Percentiles rank a stretch among this genome's conserved stretches.
These are phyloP conservation scores for Axilococcus clingmanii DNA, from an alignment of 139 green algal species.

Conservation along the genomic window DNA sequence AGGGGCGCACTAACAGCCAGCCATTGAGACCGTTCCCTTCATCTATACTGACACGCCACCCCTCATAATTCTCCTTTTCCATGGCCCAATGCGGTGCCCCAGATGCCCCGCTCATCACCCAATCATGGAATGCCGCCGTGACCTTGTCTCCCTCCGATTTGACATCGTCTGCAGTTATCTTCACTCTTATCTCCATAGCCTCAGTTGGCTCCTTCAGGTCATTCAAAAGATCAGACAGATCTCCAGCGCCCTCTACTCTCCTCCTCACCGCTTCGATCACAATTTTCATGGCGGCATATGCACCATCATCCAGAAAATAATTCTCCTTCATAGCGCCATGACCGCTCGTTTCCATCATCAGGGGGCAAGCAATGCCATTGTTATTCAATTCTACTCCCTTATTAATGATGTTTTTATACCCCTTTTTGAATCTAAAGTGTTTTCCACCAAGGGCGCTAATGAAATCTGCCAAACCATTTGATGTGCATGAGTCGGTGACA, in stretches of 20 bases:
- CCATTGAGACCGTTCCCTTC: conserved; percentile 65
- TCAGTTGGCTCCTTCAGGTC: conserved; percentile 65
- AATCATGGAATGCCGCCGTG: conserved; percentile 45
- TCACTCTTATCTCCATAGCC: conserved; percentile 49
- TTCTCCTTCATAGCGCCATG: conserved; percentile 87
- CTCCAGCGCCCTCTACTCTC: conserved; percentile 38
- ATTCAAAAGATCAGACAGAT: conserved; percentile 58
- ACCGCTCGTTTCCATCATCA: conserved; percentile 96
- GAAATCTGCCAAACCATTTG: conserved; percentile 78
- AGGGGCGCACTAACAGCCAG: conserved; percentile 81
- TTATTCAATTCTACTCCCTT: conserved; percentile 78
- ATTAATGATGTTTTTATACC: conserved; percentile 96
- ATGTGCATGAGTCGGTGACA: conserved; percentile 90
- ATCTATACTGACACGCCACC: conserved; percentile 63
- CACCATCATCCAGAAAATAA: conserved; percentile 88
- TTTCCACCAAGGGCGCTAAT: conserved; percentile 68
- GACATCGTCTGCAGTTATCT: conserved; percentile 43
- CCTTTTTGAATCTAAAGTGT: conserved; percentile 77
- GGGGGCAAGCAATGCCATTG: conserved; percentile 54
- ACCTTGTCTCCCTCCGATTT: conserved; percentile 36
- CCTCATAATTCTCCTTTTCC: conserved; percentile 78
- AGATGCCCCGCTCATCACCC: conserved; percentile 28
- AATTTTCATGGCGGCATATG: conserved; percentile 81
- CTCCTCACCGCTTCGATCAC: conserved; percentile 70
- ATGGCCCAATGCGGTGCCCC: conserved; percentile 43